These are phyloP conservation scores for Pichia manshurica DNA, from an alignment of 805 yeast species.

Conservation along the genomic window DNA sequence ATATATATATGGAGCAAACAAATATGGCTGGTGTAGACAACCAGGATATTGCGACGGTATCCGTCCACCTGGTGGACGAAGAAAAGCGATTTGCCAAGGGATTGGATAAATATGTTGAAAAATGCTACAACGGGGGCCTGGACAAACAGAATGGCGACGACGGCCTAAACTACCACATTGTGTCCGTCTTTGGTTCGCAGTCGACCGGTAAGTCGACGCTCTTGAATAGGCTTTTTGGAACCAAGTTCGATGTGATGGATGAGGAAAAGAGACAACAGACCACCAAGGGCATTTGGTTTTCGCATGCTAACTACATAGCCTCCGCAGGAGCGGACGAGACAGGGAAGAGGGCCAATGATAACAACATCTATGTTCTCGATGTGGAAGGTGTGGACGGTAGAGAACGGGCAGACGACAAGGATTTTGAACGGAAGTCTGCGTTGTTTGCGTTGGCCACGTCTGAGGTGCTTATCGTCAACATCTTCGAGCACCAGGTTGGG, in stretches of 20 bases:
- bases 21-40: background rate
- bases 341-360: constrained; percentile 16
- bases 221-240: constrained; percentile 77
- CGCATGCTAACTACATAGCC: constrained; percentile 45
- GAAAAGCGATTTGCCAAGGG: constrained; percentile 44
- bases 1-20: background rate
- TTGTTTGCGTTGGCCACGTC: constrained; percentile 89
- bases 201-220: constrained; percentile 95
- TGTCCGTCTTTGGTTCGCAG: constrained; percentile 95
- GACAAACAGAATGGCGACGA: constrained; percentile 27
- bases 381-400: constrained; percentile 99
- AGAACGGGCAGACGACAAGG: constrained; percentile 97
- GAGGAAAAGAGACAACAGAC: constrained; percentile 84
- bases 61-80: constrained; percentile 61
- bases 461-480: constrained; percentile 82
- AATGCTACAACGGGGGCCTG: no score
- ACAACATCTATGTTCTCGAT: constrained; percentile 71
- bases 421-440: constrained; percentile 95
- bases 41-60: constrained; percentile 17
- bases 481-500: constrained; percentile 98
- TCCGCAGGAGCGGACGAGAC: constrained; percentile 9
- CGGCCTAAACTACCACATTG: constrained; percentile 78
- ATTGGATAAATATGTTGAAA: constrained; percentile 28
- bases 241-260: constrained; percentile 90
- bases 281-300: constrained; percentile 78